Evolutionary conservation across 2,329 filamentous ascomycete genomes (phyloP).

Genomic region (Sporothrix brunneoviolacea): DNA sequence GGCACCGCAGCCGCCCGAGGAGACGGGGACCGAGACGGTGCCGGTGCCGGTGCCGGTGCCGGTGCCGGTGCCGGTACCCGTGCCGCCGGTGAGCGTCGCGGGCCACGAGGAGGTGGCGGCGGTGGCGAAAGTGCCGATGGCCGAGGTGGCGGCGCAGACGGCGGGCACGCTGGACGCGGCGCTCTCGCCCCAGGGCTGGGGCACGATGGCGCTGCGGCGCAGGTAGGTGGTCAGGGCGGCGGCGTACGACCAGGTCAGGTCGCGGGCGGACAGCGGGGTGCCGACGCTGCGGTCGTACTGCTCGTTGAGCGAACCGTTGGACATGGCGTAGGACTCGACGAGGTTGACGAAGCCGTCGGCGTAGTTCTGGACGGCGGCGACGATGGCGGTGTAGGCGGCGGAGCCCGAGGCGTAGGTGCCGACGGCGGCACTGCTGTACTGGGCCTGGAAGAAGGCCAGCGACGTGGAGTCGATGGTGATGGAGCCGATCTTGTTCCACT

Average conservation of each 20-base stretch:
- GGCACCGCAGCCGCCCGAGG: no score
- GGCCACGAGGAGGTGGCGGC: slow-evolving; percentile 20
- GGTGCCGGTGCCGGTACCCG: slow-evolving; percentile 32
- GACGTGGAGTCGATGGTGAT: slow-evolving; percentile 60
- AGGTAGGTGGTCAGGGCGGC: slow-evolving; percentile 58
- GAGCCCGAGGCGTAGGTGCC: slow-evolving; percentile 52
- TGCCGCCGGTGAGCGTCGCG: slow-evolving; percentile 15
- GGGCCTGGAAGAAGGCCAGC: slow-evolving; percentile 63
- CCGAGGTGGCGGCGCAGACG: slow-evolving; percentile 40
- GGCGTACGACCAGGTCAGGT: slow-evolving; percentile 70
- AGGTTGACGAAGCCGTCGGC: slow-evolving; percentile 57
- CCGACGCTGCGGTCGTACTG: slow-evolving; percentile 53
- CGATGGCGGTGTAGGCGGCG: slow-evolving; percentile 43
- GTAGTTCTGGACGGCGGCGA: slow-evolving; percentile 50
- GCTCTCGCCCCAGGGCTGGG: slow-evolving; percentile 42
- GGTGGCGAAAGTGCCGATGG: slow-evolving; percentile 44
- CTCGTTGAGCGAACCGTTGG: slow-evolving; percentile 60
- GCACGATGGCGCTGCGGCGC: slow-evolving; percentile 48
- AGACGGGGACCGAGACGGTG: background rate
- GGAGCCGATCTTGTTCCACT: slow-evolving; percentile 58
- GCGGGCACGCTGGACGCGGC: slow-evolving; percentile 33
- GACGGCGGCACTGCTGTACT: slow-evolving; percentile 48
- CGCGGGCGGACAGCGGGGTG: slow-evolving; percentile 52
- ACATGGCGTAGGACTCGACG: slow-evolving; percentile 54
- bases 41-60: background rate